Base-by-base conservation (phyloP, 306 rosid species). In the Prosopis cineraria region DNA sequence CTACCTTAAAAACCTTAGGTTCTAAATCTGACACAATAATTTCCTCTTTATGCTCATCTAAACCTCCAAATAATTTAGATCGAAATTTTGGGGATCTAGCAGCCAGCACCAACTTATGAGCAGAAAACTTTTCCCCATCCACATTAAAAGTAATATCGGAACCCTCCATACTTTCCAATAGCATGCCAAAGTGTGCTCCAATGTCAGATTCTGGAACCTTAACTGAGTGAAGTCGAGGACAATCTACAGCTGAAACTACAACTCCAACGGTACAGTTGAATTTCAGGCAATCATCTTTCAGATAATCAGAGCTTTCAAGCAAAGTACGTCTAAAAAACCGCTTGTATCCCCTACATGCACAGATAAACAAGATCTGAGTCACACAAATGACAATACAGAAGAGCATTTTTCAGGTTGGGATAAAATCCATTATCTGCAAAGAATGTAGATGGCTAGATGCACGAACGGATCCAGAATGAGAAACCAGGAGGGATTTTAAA, bases 211-310 rank as follows among this genome's bases (percentile, higher is more conserved):
- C 90, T 0, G 93, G 93, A 33, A 89, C 93, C 78, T 78, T 72
- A 63, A 89, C 86, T 41, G 85, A 79, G 78, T 85, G 85, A 31
- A 79, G 75, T 75, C 74, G 80, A 3, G 91, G 86, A 60, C 85
- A 81, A 78, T 89, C 93, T 14, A 84, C 85, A 13, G 90, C 91
- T 16, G 93, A 89, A 41, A 85, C 88, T 48, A 89, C 93, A 60
- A 89, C 93, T 34, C 93, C 93, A 75, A 89, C 93, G 10, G 93
- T 89, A 75, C 93, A 89, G 75, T 87, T 89, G 70, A 89, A 85
- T 85, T 83, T 89, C 81, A 89, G 73, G 81, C 93, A 89, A 78
- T 89, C 93, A 79, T 87, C 85, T 79, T 85, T 87, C 9, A 89
- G 88, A 40, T 76, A 89, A 63, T 82, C 85, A 5, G 93, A 89